Percentiles rank a stretch among this genome's conserved stretches.
Conservation (phyloP, 2,329 filamentous ascomycete genomes). For the Ceratocystis huliohia region DNA sequence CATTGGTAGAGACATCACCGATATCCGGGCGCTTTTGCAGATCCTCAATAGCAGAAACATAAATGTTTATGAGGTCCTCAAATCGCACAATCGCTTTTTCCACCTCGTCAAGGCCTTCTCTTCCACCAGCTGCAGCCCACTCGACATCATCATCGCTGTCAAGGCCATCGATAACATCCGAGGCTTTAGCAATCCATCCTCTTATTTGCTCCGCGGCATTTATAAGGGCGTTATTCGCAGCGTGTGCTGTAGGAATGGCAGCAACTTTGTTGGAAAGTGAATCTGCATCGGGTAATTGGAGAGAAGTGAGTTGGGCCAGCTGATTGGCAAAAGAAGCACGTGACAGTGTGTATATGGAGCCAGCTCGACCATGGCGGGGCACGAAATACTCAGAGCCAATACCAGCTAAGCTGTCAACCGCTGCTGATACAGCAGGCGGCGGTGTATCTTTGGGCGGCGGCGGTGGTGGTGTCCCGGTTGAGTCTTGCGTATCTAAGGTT, state of each 20-base stretch:
- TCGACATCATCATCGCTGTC: slow-evolving; percentile 96
- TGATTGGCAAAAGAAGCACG: slow-evolving; percentile 87
- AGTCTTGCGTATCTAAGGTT: slow-evolving; percentile 25
- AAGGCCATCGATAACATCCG: slow-evolving; percentile 73
- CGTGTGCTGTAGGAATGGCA: slow-evolving; percentile 70
- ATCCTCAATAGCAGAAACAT: slow-evolving; percentile 86
- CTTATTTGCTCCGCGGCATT: slow-evolving; percentile 85
- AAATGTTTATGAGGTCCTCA: slow-evolving; percentile 80
- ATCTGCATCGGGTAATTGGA: slow-evolving; percentile 75
- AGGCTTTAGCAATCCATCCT: slow-evolving; percentile 86
- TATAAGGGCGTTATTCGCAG: slow-evolving; percentile 71
- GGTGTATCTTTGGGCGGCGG: slow-evolving; percentile 39
- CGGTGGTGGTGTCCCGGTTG: slow-evolving; percentile 8
- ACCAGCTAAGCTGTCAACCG: not conserved
- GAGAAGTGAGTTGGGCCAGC: slow-evolving; percentile 78
- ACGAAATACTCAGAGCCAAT: slow-evolving; percentile 44
- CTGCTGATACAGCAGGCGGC: slow-evolving; percentile 24
- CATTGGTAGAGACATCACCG: slow-evolving; percentile 51
- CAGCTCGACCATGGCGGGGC: slow-evolving; percentile 53
- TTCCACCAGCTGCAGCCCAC: slow-evolving; percentile 82
- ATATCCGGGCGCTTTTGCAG: slow-evolving; percentile 73
- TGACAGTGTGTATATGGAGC: slow-evolving; percentile 88
- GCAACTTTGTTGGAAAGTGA: slow-evolving; percentile 72
- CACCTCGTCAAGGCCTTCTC: slow-evolving; percentile 63
- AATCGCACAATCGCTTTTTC: slow-evolving; percentile 69